Base-by-base conservation (phyloP, 192 early-diverging fungal genomes). In the Oehlia diaphana region DNA sequence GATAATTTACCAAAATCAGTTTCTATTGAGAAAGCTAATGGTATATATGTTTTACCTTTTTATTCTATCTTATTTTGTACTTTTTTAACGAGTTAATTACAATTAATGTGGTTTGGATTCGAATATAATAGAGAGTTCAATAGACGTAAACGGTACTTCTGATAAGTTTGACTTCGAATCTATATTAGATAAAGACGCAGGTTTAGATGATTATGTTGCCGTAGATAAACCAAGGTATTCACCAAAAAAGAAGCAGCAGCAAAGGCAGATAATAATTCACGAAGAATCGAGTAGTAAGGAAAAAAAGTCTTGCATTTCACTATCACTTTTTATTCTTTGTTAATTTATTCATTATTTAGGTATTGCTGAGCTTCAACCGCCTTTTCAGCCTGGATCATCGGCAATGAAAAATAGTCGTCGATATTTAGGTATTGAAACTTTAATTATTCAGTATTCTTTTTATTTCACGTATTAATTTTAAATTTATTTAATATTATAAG, bases 361-460 rank as follows among this genome's bases (percentile, higher is more conserved):
- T 8, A 79, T 72, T 47, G 83, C 81, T 74, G 78, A 64, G 44
- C 72, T 83, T 31, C 92, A 94, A 74, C 84, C 85, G n/a, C 80
- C 88, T 37, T 96, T 99, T 80, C 97, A 99, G 76, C 90, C 97
- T 31, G 96, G 95, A 8, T 84, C 96, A 10, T 96, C 96, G 4
- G 89, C 93, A 9, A 82, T 82, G 62, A 68, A 82, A 9, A 83
- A 83, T 63, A 79, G 88, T 21, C 88, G 89, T 44, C 88, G 89
- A 8, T 92, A 92, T 70, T 83, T 93, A 28, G 84, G 84, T 86
- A 81, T 26, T 26, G 26, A 26, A 26, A 26, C 26, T 26, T 72
- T 42, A 13, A 42, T 21, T 28, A 19, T 63, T 72, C 9, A 47
- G 4, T 31, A 35, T n/a, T 39, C 33, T 37, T 7, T 33, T 6